Conservation (phyloP, 75 land plant genomes). For the Picea sitchensis region DNA sequence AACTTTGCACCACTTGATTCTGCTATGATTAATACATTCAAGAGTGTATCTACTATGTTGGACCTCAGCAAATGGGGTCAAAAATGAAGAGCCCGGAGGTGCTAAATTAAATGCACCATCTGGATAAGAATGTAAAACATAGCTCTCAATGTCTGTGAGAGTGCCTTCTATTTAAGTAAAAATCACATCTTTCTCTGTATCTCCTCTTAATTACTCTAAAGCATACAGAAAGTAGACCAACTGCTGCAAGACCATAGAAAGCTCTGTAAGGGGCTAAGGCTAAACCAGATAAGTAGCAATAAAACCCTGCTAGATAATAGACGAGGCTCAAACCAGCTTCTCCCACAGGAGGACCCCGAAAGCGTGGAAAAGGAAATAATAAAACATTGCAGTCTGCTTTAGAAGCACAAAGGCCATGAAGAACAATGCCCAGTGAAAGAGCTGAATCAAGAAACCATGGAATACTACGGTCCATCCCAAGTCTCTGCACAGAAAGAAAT, state of each 20-base stretch:
- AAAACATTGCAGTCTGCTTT: constrained; percentile 36
- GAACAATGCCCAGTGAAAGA: constrained; percentile 73
- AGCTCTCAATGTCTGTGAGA: constrained; percentile 56
- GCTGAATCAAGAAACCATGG: constrained; percentile 78
- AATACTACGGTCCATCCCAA: constrained; percentile 54
- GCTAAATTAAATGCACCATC: no score
- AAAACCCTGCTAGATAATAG: constrained; percentile 69
- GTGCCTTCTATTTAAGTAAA: constrained; percentile 46
- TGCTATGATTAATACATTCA: no score
- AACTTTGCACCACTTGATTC: no score
- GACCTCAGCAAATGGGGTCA: no score
- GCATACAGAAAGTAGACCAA: constrained; percentile 50
- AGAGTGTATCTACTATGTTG: no score
- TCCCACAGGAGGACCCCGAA: constrained; percentile 18
- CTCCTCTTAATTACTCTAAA: constrained; percentile 42
- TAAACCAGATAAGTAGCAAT: constrained; percentile 59
- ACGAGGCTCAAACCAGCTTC: constrained; percentile 49
- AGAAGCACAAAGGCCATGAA: constrained; percentile 67
- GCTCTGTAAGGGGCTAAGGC: constrained; percentile 70
- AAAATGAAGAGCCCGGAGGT: no score
- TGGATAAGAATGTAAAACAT: no score
- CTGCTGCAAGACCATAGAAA: constrained; percentile 67
- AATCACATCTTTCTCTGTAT: constrained; percentile 48
- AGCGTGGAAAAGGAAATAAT: constrained; percentile 31
- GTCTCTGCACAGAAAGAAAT: constrained; percentile 59